Percentiles rank a stretch among this genome's conserved stretches.
Evolutionary conservation across 805 yeast species (phyloP).

Genomic region (Candida taoyuanica): DNA sequence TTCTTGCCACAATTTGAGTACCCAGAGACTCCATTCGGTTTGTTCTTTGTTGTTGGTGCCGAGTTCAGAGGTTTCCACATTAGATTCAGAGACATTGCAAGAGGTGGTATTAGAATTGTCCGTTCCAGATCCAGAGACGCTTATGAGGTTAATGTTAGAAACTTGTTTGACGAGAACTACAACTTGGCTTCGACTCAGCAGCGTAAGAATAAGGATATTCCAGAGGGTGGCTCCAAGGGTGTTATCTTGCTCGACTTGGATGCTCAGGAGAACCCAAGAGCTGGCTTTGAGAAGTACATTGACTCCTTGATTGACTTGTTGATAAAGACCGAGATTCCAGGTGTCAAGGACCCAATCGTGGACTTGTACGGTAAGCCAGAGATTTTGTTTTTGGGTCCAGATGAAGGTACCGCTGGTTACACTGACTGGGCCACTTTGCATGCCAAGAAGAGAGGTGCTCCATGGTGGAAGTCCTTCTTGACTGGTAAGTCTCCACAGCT

Average conservation of each 20-base stretch:
- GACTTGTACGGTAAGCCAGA: slow-evolving; percentile 82
- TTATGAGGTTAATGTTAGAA: slow-evolving; percentile 77
- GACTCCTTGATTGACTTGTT: slow-evolving; percentile 82
- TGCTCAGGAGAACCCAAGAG: slow-evolving; percentile 74
- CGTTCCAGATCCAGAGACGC: slow-evolving; percentile 82
- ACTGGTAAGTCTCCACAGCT: slow-evolving; percentile 89
- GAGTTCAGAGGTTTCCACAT: slow-evolving; percentile 97
- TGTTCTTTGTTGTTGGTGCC: slow-evolving; percentile 93
- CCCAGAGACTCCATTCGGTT: slow-evolving; percentile 90
- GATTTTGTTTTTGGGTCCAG: slow-evolving; percentile 97
- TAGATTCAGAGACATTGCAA: slow-evolving; percentile 92
- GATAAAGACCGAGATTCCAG: slow-evolving; percentile 60
- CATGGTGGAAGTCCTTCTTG: slow-evolving; percentile 98
- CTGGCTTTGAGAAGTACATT: slow-evolving; percentile 87
- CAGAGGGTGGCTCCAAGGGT: slow-evolving; percentile 99
- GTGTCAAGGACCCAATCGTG: slow-evolving; percentile 48
- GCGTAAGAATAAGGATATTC: slow-evolving; percentile 94
- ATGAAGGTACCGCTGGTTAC: slow-evolving; percentile 93
- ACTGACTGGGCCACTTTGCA: slow-evolving; percentile 98
- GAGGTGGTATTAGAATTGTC: slow-evolving; percentile 97
- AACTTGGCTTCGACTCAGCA: slow-evolving; percentile 95
- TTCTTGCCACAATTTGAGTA: slow-evolving; percentile 83
- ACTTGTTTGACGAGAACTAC: slow-evolving; percentile 93
- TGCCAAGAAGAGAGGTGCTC: slow-evolving; percentile 87
- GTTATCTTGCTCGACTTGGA: slow-evolving; percentile 73